phyloP scores from a whole-genome alignment of 2,329 filamentous ascomycete species.

The Xylaria sp. region DNA sequence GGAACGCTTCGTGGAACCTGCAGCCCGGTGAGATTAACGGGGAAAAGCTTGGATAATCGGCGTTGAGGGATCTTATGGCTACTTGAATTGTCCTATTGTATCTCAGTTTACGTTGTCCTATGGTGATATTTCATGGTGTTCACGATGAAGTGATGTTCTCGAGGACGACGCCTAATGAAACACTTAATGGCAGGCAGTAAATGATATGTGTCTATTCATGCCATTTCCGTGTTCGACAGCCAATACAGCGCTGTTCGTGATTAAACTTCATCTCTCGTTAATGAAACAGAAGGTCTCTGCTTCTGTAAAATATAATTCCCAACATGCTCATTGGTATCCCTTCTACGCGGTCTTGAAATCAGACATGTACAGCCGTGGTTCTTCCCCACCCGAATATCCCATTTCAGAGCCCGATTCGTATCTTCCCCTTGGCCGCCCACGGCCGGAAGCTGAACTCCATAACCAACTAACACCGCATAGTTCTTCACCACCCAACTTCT shows the following conservation, averaged over 20 bases:
- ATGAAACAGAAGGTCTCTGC: neutral
- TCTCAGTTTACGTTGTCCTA: neutral
- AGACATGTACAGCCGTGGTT: constrained; percentile 10
- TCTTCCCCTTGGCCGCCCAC: neutral
- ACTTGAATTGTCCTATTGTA: neutral
- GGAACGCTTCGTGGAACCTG: neutral
- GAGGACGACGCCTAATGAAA: neutral
- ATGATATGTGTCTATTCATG: constrained; percentile 12
- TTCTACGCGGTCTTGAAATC: constrained; percentile 16
- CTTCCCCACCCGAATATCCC: neutral
- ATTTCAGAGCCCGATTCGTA: neutral
- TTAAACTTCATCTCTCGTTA: constrained; percentile 5
- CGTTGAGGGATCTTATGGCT: neutral
- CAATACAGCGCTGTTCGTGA: constrained; percentile 6
- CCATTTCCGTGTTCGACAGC: neutral
- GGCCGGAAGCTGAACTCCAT: neutral
- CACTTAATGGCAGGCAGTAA: neutral
- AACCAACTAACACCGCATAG: constrained; percentile 1
- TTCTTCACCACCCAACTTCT: neutral
- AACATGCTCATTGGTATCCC: constrained; percentile 20
- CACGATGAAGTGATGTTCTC: neutral
- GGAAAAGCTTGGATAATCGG: neutral
- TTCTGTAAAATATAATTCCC: constrained; percentile 18
- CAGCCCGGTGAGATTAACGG: neutral
- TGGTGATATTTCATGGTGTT: neutral